phyloP scores from a whole-genome alignment of 257 asterid species.

The Voacanga thouarsii region DNA sequence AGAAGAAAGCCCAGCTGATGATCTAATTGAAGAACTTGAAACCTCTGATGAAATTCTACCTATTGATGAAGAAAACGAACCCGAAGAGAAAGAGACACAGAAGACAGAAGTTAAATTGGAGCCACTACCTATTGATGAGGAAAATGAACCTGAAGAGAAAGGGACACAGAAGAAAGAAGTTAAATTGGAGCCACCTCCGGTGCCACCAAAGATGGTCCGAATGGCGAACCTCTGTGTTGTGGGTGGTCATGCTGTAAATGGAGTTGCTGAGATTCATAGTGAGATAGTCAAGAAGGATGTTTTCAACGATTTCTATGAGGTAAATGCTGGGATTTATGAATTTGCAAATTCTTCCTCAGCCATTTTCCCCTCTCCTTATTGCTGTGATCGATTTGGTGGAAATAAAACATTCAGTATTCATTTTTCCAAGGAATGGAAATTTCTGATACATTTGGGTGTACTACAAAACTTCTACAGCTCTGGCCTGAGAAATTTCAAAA shows the following conservation, averaged over 20 bases:
- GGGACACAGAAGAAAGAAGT: constrained; percentile 30
- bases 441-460: constrained; percentile 9
- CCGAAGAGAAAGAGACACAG: constrained; percentile 33
- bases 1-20: constrained; percentile 25
- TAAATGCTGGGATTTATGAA: constrained; percentile 15
- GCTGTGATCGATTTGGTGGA: constrained; percentile 6
- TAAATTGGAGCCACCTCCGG: constrained; percentile 33
- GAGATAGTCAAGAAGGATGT: constrained; percentile 78
- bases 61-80: constrained; percentile 26
- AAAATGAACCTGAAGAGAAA: constrained; percentile 29
- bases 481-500: constrained; percentile 87
- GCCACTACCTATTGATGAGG: constrained; percentile 29
- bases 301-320: constrained; percentile 75
- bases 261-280: constrained; percentile 88
- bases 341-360: no score
- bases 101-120: constrained; percentile 30
- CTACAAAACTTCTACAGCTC: constrained; percentile 42
- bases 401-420: background rate
- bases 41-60: constrained; percentile 20
- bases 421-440: constrained; percentile 16
- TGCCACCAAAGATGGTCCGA: constrained; percentile 61
- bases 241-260: constrained; percentile 87
- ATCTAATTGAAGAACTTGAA: constrained; percentile 29
- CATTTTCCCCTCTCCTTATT: background rate
- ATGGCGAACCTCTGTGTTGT: constrained; percentile 90